Evolutionary conservation across 202 grass and related monocot species (phyloP), one percentile per base, ranked within the genome.

Genomic region (Brachypodium distachyon): DNA sequence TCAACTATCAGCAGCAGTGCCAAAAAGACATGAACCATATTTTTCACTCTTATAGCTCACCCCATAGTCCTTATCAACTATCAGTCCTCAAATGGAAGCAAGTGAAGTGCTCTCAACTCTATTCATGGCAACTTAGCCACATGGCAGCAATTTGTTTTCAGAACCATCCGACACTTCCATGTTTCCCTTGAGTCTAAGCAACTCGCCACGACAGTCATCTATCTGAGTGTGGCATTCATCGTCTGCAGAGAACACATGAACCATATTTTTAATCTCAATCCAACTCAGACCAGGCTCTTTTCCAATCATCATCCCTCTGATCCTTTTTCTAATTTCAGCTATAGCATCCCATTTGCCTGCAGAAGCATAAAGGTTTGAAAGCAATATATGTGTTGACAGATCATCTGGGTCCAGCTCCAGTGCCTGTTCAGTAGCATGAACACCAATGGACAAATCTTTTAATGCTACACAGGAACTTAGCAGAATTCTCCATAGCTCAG

Each of bases 301-400:
- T 56, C 88, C 91, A 85, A 73, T 27, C 77, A 78, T 81, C 51
- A 95, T 22, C 7, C 84, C 70, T 83, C 87, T 98, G 61, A 92
- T 88, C 17, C 7, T 88, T 88, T 85, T 90, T 83, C 87, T 92
- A 43, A 92, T 88, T 82, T 72, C 74, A 80, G 87, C 78, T 44
- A 90, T 83, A 66, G 60, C 16, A 2, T 95, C 85, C 89, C 91
- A 95, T 85, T 84, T 87, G 10, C 89, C 85, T 68, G 58, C 17
- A 38, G 85, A 82, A 64, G 91, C 87, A 81, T 92, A 98, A 73
- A 98, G 90, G 77, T 94, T 98, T 65, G 89, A 94, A 83, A 95
- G 85, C 67, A 98, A 81, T 94, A 92, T 81, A 68, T 81, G 68
- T 27, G 91, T 90, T 16, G 91, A 82, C 61, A 86, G 59, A 78